Evolutionary conservation across 768 basidiomycete genomes (phyloP), one percentile per base, ranked within the genome.

Genomic region (Suillus subaureus): DNA sequence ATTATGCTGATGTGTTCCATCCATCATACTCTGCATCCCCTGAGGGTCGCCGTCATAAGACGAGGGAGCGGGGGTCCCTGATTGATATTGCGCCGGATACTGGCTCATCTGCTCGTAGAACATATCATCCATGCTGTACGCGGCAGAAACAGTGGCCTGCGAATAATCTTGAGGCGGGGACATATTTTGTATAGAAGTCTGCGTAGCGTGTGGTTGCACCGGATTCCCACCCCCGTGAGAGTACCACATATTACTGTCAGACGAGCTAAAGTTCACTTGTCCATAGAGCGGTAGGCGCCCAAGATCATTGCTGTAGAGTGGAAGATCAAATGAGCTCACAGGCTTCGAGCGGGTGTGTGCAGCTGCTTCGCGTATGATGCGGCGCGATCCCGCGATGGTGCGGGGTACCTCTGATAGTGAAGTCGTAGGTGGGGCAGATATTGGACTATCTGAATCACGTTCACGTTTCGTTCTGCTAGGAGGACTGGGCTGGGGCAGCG

Each of bases 401-500:
- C 81, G 71, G 12, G 70, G 63, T 21, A 57, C 56, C 1, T 73
- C 76, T 37, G 66, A 60, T 45, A 64, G 39, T 33, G 71, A 65
- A 23, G 51, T 2, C 0, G 69, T 64, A 65, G 18, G 61, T 33
- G 40, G 68, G 60, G 64, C 18, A 12, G 71, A 63, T 0, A 68
- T 56, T 4, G 86, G 82, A 67, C 81, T 83, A 62, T 89, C 88
- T 1, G 84, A 78, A 63, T 86, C 87, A 45, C 89, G 80, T 57
- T 88, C 88, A 21, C 91, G 88, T 66, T 92, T 92, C 67, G 84
- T 81, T 18, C 75, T 81, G 5, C 82, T 77, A 0, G 76, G 71
- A 6, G 87, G 86, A 61, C 84, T 86, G 0, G 81, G 71, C 58
- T 84, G 81, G 2, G 90, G 90, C 6, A 91, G 79, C 0, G 89